Evolutionary conservation across 495 filamentous ascomycete species (phyloP), one percentile per base, ranked within the genome.

Genomic region (Aspergillus bertholletiae): DNA sequence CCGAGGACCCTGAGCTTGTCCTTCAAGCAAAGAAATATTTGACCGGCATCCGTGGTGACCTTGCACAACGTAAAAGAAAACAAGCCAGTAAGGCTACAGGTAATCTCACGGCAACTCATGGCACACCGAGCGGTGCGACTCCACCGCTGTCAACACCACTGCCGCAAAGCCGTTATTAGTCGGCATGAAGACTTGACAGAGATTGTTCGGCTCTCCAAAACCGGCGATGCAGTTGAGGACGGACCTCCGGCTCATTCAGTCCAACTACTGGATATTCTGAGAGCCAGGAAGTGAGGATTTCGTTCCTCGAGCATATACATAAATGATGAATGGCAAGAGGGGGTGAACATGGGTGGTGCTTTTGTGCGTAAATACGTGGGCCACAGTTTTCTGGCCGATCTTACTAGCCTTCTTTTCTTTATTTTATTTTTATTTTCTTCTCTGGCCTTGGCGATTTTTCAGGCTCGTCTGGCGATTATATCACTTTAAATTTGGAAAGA

Each of bases 21-120:
- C 68, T 72, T 4, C 43, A 60, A 7, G 85, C 85, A 1, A 78
- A 70, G 50, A 74, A 71, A 24, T 87, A 88, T 62, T 58, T 88
- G 12, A 57, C 62, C 5, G 83, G 82, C 11, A 67, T 86, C 18
- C 78, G 82, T 40, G 77, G 78, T 7, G 65, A 70, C 40, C 57
- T 84, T n/a, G 74, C 75, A 7, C 70, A 73, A 27, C 55, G 53
- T 3, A 80, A 82, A 64, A 63, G 59, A 53, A 60, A 59, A 41
- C 46, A 55, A 26, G 54, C 63, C n/a, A 49, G 47, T 39, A 58
- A 57, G 30, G 57, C 55, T 51, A 32, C 46, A 34, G 43, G 21
- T 27, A 24, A 30, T 34, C 43, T 30, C 15, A 21, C 22, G 22
- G 20, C 3, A 0, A 54, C 24, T 44, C 20, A 39, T 24, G 46